phyloP scores from a whole-genome alignment of 306 rosid species.

The Cucumis melo region DNA sequence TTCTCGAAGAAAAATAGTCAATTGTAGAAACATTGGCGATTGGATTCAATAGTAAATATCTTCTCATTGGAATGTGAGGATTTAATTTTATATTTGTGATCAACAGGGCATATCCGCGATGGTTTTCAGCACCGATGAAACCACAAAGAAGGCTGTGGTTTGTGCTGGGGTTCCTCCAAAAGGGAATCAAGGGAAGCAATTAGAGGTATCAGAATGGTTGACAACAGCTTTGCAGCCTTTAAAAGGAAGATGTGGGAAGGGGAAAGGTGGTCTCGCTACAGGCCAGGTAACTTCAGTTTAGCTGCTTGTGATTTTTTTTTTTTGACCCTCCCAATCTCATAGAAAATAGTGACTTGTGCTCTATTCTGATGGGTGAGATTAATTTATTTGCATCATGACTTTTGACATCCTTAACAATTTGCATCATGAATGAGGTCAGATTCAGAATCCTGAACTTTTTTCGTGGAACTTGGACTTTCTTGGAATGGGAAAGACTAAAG shows the following conservation, averaged over 20 bases:
- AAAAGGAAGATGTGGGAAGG: constrained; percentile 85
- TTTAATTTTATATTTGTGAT: constrained; percentile 5
- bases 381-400: not conserved
- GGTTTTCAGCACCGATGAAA: constrained; percentile 79
- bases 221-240: constrained; percentile 64
- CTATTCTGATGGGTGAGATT: not conserved
- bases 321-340: not conserved
- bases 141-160: constrained; percentile 77
- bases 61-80: not conserved
- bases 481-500: not conserved
- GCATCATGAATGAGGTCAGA: not conserved
- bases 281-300: constrained; percentile 63
- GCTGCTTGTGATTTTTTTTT: not conserved
- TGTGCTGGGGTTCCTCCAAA: constrained; percentile 92
- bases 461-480: not conserved
- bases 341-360: not conserved
- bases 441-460: not conserved
- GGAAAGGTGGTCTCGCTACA: constrained; percentile 87
- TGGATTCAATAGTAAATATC: not conserved
- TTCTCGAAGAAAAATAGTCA: not conserved
- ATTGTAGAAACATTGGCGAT: not conserved
- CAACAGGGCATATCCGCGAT: constrained; percentile 69
- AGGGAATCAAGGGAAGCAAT: constrained; percentile 32
- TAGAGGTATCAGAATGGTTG: constrained; percentile 91
- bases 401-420: too few relatives aligned